These are phyloP conservation scores for Fusarium odoratissimum DNA, from an alignment of 2,329 filamentous ascomycete genomes.

Conservation along the genomic window DNA sequence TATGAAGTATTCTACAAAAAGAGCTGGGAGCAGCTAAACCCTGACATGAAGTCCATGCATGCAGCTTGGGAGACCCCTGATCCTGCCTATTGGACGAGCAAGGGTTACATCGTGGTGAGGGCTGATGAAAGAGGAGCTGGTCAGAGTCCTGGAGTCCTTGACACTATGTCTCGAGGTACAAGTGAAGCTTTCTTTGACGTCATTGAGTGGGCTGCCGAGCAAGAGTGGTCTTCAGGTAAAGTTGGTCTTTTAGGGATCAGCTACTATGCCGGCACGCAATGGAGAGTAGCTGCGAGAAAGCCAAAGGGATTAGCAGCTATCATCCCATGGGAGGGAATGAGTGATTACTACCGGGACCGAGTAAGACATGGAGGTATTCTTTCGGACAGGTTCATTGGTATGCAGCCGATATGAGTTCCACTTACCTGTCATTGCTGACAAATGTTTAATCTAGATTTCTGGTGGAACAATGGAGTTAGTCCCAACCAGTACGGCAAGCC, in stretches of 20 bases:
- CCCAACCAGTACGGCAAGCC: conserved; percentile 73
- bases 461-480: conserved; percentile 40
- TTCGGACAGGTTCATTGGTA: conserved; percentile 65
- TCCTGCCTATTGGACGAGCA: conserved; percentile 64
- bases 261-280: conserved; percentile 60
- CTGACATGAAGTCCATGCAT: conserved; percentile 63
- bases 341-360: conserved; percentile 66
- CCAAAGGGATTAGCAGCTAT: conserved; percentile 61
- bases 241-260: conserved; percentile 60
- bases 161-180: conserved; percentile 60
- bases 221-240: conserved; percentile 59
- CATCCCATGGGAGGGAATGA: conserved; percentile 63
- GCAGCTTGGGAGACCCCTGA: conserved; percentile 70
- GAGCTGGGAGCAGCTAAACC: conserved; percentile 62
- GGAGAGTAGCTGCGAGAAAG: conserved; percentile 59
- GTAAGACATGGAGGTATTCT: conserved; percentile 72
- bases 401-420: rapidly evolving
- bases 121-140: conserved; percentile 62
- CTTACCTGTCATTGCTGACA: too few species aligned
- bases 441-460: background rate
- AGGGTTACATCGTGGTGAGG: conserved; percentile 66
- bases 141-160: conserved; percentile 59
- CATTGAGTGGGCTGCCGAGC: conserved; percentile 60
- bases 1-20: conserved; percentile 49
- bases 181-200: conserved; percentile 62